phyloP scores from a whole-genome alignment of 345 rosid genomes.

The Ceriops tagal region DNA sequence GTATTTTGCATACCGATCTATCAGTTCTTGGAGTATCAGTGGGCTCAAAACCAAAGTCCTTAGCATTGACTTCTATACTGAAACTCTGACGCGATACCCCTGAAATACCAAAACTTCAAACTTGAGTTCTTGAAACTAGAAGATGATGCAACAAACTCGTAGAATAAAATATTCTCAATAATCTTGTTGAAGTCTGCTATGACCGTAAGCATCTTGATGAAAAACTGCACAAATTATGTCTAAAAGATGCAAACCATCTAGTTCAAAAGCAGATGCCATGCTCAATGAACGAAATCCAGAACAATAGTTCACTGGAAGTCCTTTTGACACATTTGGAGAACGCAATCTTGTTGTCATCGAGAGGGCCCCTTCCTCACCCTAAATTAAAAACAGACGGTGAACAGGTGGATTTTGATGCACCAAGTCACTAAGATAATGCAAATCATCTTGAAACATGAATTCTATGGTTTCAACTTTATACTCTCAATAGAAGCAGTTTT shows the following conservation, averaged over 20 bases:
- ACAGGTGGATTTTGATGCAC: neutral
- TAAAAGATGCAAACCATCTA: slow-evolving; percentile 56
- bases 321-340: slow-evolving; percentile 65
- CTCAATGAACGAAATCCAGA: slow-evolving; percentile 83
- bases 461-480: neutral
- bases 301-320: slow-evolving; percentile 89
- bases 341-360: slow-evolving; percentile 89
- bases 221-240: neutral
- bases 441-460: neutral
- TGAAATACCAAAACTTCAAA: slow-evolving; percentile 27
- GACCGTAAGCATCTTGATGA: neutral
- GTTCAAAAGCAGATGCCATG: slow-evolving; percentile 56
- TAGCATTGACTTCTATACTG: slow-evolving; percentile 77
- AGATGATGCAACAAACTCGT: neutral
- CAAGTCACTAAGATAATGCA: neutral
- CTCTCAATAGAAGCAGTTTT: neutral
- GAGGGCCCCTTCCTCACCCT: slow-evolving; percentile 98
- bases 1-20: slow-evolving; percentile 57
- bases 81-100: slow-evolving; percentile 79
- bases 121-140: neutral
- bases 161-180: too few relatives aligned
- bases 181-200: too few relatives aligned
- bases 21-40: slow-evolving; percentile 87
- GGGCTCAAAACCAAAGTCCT: slow-evolving; percentile 81
- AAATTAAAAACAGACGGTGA: slow-evolving; percentile 16